Evolutionary conservation across 1,284 basidiomycete genomes (phyloP).

Genomic region (Pyrrhoderma noxium): DNA sequence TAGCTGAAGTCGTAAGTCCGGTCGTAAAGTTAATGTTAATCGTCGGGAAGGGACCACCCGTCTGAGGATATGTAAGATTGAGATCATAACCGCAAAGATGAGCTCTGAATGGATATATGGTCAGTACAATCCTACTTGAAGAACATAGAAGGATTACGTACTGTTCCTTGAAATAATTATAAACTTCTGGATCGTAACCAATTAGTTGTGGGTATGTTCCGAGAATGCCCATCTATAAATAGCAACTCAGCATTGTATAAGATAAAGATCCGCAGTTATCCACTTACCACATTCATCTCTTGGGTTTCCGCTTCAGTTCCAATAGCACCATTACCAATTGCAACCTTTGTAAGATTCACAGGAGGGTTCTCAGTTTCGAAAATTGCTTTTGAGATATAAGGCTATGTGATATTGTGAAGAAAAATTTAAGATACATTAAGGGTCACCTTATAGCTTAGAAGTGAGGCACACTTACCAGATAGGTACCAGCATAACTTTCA

Average conservation of each 20-base stretch:
- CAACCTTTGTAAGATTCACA: slow-evolving; percentile 55
- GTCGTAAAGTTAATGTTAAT: slow-evolving; percentile 14
- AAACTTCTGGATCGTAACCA: slow-evolving; percentile 57
- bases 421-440: background rate
- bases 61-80: slow-evolving; percentile 64
- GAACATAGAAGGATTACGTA: slow-evolving; percentile 29
- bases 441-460: background rate
- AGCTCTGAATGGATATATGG: slow-evolving; percentile 31
- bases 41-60: slow-evolving; percentile 42
- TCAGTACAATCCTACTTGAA: background rate
- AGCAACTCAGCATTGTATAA: background rate
- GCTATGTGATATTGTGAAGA: slow-evolving; percentile 30
- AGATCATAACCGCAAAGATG: slow-evolving; percentile 59
- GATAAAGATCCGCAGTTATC: background rate
- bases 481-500: slow-evolving; percentile 62
- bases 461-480: slow-evolving; percentile 38
- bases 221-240: slow-evolving; percentile 41
- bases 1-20: slow-evolving; percentile 6
- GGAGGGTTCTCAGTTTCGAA: slow-evolving; percentile 55
- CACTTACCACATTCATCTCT: slow-evolving; percentile 45
- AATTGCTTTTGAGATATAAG: slow-evolving; percentile 67
- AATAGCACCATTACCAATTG: slow-evolving; percentile 64
- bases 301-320: slow-evolving; percentile 40
- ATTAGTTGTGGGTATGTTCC: slow-evolving; percentile 71
- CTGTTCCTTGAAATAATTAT: slow-evolving; percentile 62